Conservation (phyloP, 2,329 filamentous ascomycete genomes). For the Atkinsonella hypoxylon region DNA sequence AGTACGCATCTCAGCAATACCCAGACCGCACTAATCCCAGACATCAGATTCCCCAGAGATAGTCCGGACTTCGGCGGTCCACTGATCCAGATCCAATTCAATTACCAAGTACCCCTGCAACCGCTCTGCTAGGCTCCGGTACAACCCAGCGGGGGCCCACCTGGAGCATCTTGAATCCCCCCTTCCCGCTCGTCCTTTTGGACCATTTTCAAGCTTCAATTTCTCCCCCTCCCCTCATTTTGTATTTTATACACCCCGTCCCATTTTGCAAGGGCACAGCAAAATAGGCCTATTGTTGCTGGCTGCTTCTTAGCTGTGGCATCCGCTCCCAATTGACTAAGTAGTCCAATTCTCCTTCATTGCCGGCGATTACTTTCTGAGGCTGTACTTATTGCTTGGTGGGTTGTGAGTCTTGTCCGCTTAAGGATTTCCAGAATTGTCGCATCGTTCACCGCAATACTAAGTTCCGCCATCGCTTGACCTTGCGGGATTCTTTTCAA, state of each 20-base stretch:
- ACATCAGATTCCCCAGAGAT: no score
- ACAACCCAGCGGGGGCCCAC: neutral
- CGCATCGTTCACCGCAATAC: no score
- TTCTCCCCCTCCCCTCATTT: neutral
- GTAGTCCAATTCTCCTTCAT: neutral
- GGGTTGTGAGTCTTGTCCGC: no score
- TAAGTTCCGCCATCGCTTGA: neutral
- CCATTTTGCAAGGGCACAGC: neutral
- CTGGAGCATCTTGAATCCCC: neutral
- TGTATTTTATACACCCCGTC: neutral
- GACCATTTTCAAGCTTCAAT: neutral
- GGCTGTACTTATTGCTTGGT: no score
- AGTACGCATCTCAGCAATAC: no score
- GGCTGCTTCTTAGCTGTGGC: neutral
- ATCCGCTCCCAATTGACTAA: neutral
- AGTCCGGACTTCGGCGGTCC: no score
- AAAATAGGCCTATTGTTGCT: neutral
- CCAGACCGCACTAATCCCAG: no score
- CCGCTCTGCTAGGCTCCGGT: neutral
- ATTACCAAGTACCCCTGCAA: neutral
- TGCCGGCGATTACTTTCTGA: neutral
- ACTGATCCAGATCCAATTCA: no score
- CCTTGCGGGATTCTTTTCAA: neutral
- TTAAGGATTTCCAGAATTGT: no score
- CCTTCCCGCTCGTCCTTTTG: neutral